These are phyloP conservation scores for Lentinula lateritia DNA, from an alignment of 768 basidiomycete genomes.

Conservation along the genomic window DNA sequence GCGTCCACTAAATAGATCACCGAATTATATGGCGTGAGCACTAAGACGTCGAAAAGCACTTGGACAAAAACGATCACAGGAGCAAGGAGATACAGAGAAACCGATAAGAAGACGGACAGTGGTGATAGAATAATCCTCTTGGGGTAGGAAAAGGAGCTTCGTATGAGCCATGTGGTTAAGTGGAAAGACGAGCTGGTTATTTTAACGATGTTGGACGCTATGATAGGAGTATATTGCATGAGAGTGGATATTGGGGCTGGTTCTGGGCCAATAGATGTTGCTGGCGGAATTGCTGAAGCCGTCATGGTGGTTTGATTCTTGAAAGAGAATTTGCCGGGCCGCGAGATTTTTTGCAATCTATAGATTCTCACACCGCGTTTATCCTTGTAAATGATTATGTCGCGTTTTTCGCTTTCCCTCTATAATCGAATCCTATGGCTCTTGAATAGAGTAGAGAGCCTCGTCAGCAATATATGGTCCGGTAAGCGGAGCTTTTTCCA, in stretches of 20 bases:
- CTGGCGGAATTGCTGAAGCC: not conserved
- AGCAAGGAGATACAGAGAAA: slow-evolving; percentile 38
- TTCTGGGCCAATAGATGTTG: not conserved
- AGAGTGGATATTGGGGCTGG: not conserved
- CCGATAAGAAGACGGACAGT: slow-evolving; percentile 20
- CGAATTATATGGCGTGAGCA: slow-evolving; percentile 41
- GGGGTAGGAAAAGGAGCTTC: not conserved
- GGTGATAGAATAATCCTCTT: not conserved
- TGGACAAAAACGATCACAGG: slow-evolving; percentile 40
- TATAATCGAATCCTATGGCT: too few species aligned
- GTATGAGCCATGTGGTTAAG: not conserved
- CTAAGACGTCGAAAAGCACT: slow-evolving; percentile 32
- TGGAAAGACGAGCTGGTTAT: not conserved
- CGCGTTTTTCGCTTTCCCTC: too few species aligned
- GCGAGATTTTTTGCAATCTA: too few species aligned
- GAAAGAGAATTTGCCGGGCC: too few species aligned
- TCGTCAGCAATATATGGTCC: too few species aligned
- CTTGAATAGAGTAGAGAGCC: too few species aligned
- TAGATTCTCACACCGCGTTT: too few species aligned
- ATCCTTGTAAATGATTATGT: too few species aligned
- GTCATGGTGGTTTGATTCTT: not conserved
- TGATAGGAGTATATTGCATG: not conserved
- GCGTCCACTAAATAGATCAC: slow-evolving; percentile 32
- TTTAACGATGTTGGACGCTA: not conserved
- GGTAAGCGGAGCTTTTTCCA: too few species aligned